Conservation (phyloP, 345 rosid genomes). For the Tarenaya hassleriana region DNA sequence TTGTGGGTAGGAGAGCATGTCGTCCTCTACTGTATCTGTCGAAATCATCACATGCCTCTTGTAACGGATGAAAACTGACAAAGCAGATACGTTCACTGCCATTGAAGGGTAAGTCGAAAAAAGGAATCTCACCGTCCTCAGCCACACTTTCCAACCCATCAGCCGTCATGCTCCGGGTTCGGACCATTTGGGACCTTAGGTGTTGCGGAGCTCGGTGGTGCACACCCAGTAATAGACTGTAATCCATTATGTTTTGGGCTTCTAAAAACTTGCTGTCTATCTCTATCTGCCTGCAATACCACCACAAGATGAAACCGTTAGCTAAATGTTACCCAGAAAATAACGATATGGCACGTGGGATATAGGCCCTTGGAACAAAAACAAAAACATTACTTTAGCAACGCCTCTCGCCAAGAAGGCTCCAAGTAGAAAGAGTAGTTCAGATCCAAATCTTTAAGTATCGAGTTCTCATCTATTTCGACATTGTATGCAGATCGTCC, state of each 20-base stretch:
- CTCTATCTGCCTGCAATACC: conserved; percentile 66
- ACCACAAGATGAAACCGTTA: background rate
- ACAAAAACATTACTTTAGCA: conserved; percentile 47
- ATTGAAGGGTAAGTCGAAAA: background rate
- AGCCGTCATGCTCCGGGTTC: conserved; percentile 33
- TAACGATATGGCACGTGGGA: too few species aligned
- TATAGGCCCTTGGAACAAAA: too few species aligned
- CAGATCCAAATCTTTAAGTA: conserved; percentile 92
- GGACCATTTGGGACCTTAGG: conserved; percentile 43
- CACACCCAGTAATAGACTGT: conserved; percentile 94
- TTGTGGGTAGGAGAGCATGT: conserved; percentile 61
- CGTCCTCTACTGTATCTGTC: conserved; percentile 67
- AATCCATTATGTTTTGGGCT: conserved; percentile 88
- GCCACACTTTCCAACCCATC: conserved; percentile 80
- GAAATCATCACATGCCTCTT: conserved; percentile 1
- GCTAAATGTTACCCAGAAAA: too few species aligned
- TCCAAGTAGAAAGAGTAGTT: conserved; percentile 71
- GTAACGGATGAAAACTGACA: background rate
- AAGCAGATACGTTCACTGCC: background rate
- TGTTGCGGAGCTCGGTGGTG: conserved; percentile 98
- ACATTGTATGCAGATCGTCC: conserved; percentile 91
- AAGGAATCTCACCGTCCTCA: conserved; percentile 63
- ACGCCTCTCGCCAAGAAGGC: conserved; percentile 91
- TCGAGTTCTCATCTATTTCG: conserved; percentile 92
- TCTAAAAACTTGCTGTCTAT: conserved; percentile 79